Evolutionary conservation across 345 rosid genomes (phyloP).

Genomic region (Populus simonii): DNA sequence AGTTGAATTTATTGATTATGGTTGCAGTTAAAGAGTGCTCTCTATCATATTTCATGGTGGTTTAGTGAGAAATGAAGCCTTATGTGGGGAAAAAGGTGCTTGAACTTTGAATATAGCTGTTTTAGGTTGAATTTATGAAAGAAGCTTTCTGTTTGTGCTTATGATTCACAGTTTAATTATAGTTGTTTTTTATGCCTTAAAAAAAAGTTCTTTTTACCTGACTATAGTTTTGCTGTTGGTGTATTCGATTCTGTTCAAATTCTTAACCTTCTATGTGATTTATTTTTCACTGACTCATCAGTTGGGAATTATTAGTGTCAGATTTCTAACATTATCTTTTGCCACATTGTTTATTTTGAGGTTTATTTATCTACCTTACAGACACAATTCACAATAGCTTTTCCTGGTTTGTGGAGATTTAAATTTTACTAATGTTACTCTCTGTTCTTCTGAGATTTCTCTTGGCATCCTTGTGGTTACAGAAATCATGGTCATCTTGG

Average conservation of each 20-base stretch:
- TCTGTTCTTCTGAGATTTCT: not conserved
- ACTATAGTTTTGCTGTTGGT: not conserved
- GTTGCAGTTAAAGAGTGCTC: not conserved
- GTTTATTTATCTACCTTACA: not conserved
- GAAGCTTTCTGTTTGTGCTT: not conserved
- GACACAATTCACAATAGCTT: not conserved
- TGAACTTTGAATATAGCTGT: not conserved
- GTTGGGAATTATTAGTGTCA: not conserved
- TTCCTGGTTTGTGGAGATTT: not conserved
- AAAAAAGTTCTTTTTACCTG: not conserved
- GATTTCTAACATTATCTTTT: not conserved
- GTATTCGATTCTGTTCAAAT: not conserved
- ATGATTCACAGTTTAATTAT: not conserved
- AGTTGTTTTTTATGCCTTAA: too few species aligned
- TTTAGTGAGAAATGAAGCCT: not conserved
- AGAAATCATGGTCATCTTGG: conserved; percentile 2
- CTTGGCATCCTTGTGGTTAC: not conserved
- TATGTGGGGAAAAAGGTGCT: not conserved
- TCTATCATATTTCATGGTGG: not conserved
- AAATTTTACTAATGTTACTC: not conserved
- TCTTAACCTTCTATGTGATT: not conserved
- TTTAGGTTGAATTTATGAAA: not conserved
- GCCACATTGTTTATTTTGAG: not conserved
- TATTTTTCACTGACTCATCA: not conserved
- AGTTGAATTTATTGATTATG: not conserved